Percentiles rank a stretch among this genome's conserved stretches.
phyloP scores from a whole-genome alignment of 768 basidiomycete genomes.

The Leccinum pellstonianum region DNA sequence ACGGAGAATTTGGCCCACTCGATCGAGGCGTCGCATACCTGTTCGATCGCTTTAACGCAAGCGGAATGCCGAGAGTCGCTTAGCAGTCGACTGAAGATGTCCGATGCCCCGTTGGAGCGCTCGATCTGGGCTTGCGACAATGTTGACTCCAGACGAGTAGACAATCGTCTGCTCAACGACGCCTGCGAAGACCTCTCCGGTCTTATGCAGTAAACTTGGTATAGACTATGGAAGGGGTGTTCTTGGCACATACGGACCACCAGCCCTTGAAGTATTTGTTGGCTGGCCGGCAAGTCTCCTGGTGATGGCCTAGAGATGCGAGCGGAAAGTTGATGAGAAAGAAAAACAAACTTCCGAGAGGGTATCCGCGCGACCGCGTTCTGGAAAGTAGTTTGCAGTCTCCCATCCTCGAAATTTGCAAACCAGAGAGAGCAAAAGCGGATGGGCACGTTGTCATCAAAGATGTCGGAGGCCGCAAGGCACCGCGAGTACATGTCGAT shows the following conservation, averaged over 20 bases:
- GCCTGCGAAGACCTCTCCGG: slow-evolving; percentile 32
- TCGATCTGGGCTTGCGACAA: slow-evolving; percentile 45
- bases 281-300: slow-evolving; percentile 38
- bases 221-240: slow-evolving; percentile 92
- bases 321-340: slow-evolving; percentile 94
- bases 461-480: slow-evolving; percentile 64
- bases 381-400: slow-evolving; percentile 43
- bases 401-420: slow-evolving; percentile 68
- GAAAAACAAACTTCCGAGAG: slow-evolving; percentile 85
- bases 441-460: slow-evolving; percentile 76
- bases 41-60: slow-evolving; percentile 54
- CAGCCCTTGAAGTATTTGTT: slow-evolving; percentile 59
- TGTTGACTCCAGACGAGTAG: slow-evolving; percentile 42
- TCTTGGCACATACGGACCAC: slow-evolving; percentile 79
- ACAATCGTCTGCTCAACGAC: slow-evolving; percentile 40
- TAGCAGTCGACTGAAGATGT: slow-evolving; percentile 56
- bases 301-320: slow-evolving; percentile 56
- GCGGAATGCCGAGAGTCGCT: slow-evolving; percentile 37
- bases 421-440: slow-evolving; percentile 92
- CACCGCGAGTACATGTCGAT: slow-evolving; percentile 84
- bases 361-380: slow-evolving; percentile 60
- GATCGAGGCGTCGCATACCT: slow-evolving; percentile 61
- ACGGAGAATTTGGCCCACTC: slow-evolving; percentile 70
- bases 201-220: slow-evolving; percentile 80
- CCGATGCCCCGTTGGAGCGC: slow-evolving; percentile 61